Base-by-base conservation (phyloP, 1,139 yeast species). In the Sugiyamaella paludigena region DNA sequence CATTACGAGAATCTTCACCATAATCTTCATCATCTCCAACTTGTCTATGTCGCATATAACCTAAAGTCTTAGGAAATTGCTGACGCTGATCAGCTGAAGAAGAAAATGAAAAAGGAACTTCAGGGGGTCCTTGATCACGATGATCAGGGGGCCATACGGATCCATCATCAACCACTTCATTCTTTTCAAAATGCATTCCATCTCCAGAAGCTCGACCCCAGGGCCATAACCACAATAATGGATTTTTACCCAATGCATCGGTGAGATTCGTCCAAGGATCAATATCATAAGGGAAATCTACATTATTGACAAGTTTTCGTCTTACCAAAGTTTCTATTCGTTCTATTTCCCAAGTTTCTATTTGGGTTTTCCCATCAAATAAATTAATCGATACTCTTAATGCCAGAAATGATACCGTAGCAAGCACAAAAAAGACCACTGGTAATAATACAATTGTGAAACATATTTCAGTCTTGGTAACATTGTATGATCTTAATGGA, bases 311-410 rank as follows among this genome's bases (percentile, higher is more conserved):
- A 33, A 67, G 51, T 12, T 58, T 56, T 3, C 70, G 61, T n/a
- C 72, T 74, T 51, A 83, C 76, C 57, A 84, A 87, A 7, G 81
- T 74, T 49, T 81, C 88, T 1, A 88, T 71, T 53, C 98, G 75
- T 57, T 92, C 98, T 69, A 76, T 70, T 60, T 92, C 98, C 98
- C 98, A 92, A 2, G 78, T 73, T 66, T 92, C 98, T 50, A 92
- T 91, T 65, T 88, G 95, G 2, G 98, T 83, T 77, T 80, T 84
- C n/a, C 97, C 96, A 36, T 73, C 71, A 46, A 79, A 63, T 2
- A 78, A 59, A 60, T 83, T 81, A 46, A 73, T 66, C 2, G 84
- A 32, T 51, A 91, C 84, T 53, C 96, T 75, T 2, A 83, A 50
- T 27, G 82, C 71, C 49, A 92, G 72, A 4, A 86, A 60, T 0